Evolutionary conservation across 2,329 filamentous ascomycete species (phyloP), one percentile per base, ranked within the genome.

Genomic region (Ophiostoma australiae): DNA sequence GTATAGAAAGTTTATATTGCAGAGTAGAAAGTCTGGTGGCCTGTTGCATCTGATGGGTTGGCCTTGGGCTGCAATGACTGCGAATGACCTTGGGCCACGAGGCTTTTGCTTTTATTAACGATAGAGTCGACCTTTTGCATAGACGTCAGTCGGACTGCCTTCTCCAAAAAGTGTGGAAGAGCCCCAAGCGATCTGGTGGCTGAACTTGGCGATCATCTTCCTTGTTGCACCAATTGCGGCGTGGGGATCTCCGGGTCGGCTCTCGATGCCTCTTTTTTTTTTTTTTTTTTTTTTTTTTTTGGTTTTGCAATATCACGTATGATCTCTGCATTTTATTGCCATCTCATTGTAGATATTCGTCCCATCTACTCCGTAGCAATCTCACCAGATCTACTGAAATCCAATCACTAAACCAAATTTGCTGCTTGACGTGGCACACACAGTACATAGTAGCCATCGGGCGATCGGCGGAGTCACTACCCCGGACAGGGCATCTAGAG

Each of bases 381-480:
- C 39, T 39, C 10, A 41, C 15, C 39, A 4, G 11, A 15, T 41
- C 39, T 41, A 41, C 11, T 4, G 39, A 31, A 31, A 31, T 41
- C 39, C 27, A 31, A 11, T 41, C 39, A 41, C 39, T 3, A 41
- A 41, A 41, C 15, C 39, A 41, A 4, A n/a, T 48, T 17, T n/a
- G 17, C 17, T n/a, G 17, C 17, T 48, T 48, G 44, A 48, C 44
- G 44, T 48, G 44, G 44, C 44, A 13, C 37, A n/a, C 44, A n/a
- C n/a, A n/a, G n/a, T n/a, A n/a, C n/a, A n/a, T n/a, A 48, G 44
- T n/a, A 6, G 44, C 58, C 55, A 31, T 58, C 27, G 27, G 27
- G 58, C 58, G 27, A 63, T 63, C 58, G 35, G 58, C 58, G 58
- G 58, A 63, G 27, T 33, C 27, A 63, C 7, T 63, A 33, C 58